Conservation (phyloP, 1,284 basidiomycete genomes). For the Agroathelia rolfsii region DNA sequence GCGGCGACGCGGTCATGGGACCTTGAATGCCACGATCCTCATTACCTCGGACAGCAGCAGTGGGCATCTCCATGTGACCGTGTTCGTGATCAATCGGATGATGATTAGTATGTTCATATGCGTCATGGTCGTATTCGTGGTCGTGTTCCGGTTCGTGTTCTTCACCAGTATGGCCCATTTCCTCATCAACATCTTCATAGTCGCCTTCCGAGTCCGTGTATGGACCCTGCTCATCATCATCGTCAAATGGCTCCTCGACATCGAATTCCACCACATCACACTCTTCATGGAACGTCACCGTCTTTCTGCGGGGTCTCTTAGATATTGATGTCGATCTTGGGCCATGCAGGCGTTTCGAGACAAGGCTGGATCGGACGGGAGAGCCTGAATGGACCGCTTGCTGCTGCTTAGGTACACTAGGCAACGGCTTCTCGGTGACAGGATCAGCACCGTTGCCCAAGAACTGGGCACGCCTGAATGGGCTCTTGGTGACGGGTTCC, state of each 20-base stretch:
- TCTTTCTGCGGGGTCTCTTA: slow-evolving; percentile 57
- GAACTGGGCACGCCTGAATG: slow-evolving; percentile 43
- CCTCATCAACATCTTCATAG: slow-evolving; percentile 15
- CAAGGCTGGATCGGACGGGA: slow-evolving; percentile 63
- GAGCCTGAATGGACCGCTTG: slow-evolving; percentile 34
- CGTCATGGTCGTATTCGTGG: slow-evolving; percentile 22
- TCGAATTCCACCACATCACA: slow-evolving; percentile 88
- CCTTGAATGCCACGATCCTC: slow-evolving; percentile 12
- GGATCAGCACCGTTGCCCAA: slow-evolving; percentile 2
- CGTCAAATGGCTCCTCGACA: slow-evolving; percentile 46
- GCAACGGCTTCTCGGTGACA: too few species aligned
- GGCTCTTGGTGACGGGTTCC: slow-evolving; percentile 78
- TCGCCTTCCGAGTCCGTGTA: slow-evolving; percentile 15
- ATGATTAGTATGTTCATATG: slow-evolving; percentile 1
- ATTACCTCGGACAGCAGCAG: slow-evolving; percentile 12
- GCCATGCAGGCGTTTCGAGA: slow-evolving; percentile 75
- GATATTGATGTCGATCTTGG: slow-evolving; percentile 46
- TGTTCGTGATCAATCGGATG: slow-evolving; percentile 5
- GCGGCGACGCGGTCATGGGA: not conserved
- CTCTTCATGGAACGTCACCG: slow-evolving; percentile 78
- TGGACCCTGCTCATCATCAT: slow-evolving; percentile 20
- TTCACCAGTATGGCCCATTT: slow-evolving; percentile 13
- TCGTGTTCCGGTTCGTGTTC: slow-evolving; percentile 25
- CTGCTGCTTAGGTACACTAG: too few species aligned
- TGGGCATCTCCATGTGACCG: slow-evolving; percentile 16